Percentiles rank a stretch among this genome's conserved stretches.
Conservation (phyloP, 495 filamentous ascomycete species). For the Penicillium simplicissimum region DNA sequence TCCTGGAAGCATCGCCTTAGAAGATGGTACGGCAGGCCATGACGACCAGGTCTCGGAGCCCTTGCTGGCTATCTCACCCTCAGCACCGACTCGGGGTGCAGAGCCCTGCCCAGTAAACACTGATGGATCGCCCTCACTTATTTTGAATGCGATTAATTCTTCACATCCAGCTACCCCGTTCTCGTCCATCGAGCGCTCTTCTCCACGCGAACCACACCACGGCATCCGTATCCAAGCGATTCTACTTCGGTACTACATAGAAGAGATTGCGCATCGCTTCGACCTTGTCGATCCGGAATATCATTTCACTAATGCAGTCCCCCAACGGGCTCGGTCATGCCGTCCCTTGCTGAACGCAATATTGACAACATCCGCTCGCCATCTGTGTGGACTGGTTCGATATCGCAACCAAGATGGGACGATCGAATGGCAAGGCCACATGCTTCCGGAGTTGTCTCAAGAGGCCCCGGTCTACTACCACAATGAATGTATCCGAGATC, state of each 20-base stretch:
- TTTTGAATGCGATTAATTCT: neutral
- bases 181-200: neutral
- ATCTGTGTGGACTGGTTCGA: neutral
- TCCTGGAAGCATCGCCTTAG: neutral
- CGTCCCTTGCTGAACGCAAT: neutral
- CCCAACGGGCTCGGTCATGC: neutral
- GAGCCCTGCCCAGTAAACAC: neutral
- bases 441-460: neutral
- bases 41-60: neutral
- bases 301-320: neutral
- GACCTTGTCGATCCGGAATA: neutral
- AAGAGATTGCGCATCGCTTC: neutral
- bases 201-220: neutral
- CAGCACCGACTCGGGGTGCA: neutral
- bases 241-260: neutral
- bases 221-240: neutral
- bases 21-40: neutral
- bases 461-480: neutral
- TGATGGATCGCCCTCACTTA: neutral
- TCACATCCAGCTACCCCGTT: neutral
- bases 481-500: slow-evolving; percentile 1
- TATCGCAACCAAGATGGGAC: neutral
- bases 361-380: neutral
- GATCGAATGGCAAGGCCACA: neutral
- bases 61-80: neutral